Base-by-base conservation (phyloP, 148 eudicot genomes). In the Suaeda aralocaspica region DNA sequence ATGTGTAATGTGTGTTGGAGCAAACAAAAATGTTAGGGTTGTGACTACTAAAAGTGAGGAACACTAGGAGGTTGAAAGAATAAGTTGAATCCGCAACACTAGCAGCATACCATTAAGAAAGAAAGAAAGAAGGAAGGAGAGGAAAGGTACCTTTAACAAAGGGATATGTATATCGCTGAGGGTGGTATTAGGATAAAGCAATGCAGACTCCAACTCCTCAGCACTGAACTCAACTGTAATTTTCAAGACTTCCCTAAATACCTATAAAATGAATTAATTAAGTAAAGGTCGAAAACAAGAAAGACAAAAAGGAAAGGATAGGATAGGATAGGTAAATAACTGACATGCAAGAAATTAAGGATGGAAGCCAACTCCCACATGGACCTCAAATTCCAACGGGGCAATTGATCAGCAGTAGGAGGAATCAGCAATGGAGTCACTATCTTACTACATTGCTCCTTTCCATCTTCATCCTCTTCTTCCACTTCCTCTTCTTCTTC, bases 341-440 rank as follows among this genome's bases (percentile, higher is more conserved):
- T 79, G 59, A 92, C 98, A 85, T 93, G 84, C 30, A 93, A 70
- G 72, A 93, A 93, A 83, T 93, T 81, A 41, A 94, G 85, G 69
- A 91, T 72, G 0, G 99, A 94, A 72, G 96, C 99, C 83, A 94
- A 72, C 69, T 94, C 88, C 90, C 96, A 94, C 99, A 89, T 91
- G 12, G 91, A 80, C 79, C 99, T 81, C 71, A 91, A 78, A 16
- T 72, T 73, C 97, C 99, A 86, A 82, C 97, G 76, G 2, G 89
- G 85, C 72, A 84, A 73, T 83, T 91, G 99, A 36, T 82, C 83
- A 21, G 72, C 59, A 3, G 82, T 82, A n/a, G 90, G 89, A 52
- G 79, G 85, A 66, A 80, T 86, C 60, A 86, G 84, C 49, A 94
- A 57, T 5, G 81, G 83, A 9, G 99, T 94, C 6, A 93, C 72